phyloP scores from a whole-genome alignment of 78 protist species.

The Planoprotostelium fungivorum region DNA sequence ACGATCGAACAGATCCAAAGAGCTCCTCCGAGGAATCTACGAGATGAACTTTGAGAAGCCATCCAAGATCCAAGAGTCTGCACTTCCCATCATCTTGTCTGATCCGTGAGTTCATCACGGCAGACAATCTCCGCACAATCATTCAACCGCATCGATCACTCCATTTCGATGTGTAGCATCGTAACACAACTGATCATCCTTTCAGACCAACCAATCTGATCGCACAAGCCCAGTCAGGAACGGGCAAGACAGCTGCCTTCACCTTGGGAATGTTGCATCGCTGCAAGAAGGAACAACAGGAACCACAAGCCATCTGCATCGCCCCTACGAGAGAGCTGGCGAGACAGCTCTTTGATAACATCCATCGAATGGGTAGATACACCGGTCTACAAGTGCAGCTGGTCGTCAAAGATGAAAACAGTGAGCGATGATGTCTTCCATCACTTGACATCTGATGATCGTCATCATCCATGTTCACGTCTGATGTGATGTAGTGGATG shows the following conservation, averaged over 20 bases:
- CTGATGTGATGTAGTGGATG: neutral
- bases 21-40: constrained; percentile 52
- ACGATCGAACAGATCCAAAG: constrained; percentile 14
- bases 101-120: constrained; percentile 4
- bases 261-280: constrained; percentile 65
- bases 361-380: constrained; percentile 20
- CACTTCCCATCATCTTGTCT: constrained; percentile 68
- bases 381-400: constrained; percentile 23
- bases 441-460: neutral
- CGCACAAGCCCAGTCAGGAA: constrained; percentile 93
- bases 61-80: constrained; percentile 61
- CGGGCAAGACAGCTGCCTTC: constrained; percentile 94
- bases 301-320: constrained; percentile 56
- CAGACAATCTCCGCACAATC: no score
- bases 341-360: constrained; percentile 32
- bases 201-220: constrained; percentile 36
- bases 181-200: neutral
- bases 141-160: no score
- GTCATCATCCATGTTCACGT: neutral
- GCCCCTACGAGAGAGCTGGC: constrained; percentile 72
- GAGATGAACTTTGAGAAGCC: constrained; percentile 70
- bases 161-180: neutral
- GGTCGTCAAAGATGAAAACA: constrained; percentile 5
- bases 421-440: neutral
- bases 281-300: constrained; percentile 14